Evolutionary conservation across 2,329 filamentous ascomycete genomes (phyloP).

Genomic region (Calcarisporium arbuscula): DNA sequence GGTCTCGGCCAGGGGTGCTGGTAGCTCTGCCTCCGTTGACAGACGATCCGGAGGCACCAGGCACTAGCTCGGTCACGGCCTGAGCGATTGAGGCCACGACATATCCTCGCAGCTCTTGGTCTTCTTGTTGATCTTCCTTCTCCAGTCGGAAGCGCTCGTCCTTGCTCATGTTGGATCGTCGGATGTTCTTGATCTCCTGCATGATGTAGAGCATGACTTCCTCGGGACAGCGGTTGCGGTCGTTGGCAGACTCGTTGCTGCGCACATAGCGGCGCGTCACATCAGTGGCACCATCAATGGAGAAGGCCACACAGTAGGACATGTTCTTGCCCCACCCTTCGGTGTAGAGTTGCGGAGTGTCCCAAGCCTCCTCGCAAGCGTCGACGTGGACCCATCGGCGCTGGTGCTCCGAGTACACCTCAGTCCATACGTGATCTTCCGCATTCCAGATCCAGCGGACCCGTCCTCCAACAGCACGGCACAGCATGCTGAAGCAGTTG

Average conservation of each 20-base stretch:
- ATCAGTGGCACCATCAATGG: constrained; percentile 71
- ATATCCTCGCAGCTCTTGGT: constrained; percentile 67
- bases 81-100: constrained; percentile 68
- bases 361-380: constrained; percentile 90
- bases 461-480: constrained; percentile 81
- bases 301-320: constrained; percentile 95
- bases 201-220: constrained; percentile 87
- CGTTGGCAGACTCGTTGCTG: constrained; percentile 64
- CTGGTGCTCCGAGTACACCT: constrained; percentile 91
- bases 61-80: constrained; percentile 63
- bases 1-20: constrained; percentile 39
- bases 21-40: constrained; percentile 14
- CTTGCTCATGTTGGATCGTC: constrained; percentile 79
- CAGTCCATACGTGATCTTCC: constrained; percentile 96
- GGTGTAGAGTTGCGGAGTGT: constrained; percentile 84
- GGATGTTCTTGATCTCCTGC: constrained; percentile 81
- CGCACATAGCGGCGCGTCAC: constrained; percentile 64
- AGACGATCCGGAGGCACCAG: constrained; percentile 33
- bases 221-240: constrained; percentile 75
- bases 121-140: constrained; percentile 72
- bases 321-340: constrained; percentile 97
- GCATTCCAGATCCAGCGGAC: constrained; percentile 98
- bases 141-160: constrained; percentile 75
- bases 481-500: constrained; percentile 98
- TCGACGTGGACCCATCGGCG: constrained; percentile 96